Evolutionary conservation across 345 rosid genomes (phyloP), one percentile per base, ranked within the genome.

Genomic region (Linum usitatissimum): DNA sequence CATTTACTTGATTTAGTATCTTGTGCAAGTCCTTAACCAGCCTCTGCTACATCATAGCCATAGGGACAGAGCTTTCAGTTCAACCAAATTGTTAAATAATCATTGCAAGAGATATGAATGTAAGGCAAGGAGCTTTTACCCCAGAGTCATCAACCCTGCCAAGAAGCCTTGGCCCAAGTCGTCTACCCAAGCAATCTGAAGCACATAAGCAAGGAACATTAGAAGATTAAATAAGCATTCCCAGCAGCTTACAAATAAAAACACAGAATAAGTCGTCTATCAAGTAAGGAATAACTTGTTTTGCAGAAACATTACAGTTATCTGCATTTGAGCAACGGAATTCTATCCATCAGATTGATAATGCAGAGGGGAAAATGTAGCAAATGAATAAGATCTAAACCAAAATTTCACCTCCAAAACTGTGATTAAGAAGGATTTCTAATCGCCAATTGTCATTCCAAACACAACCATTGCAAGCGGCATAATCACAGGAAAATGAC

Each of bases 121-220:
- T 2, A 45, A 15, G 51, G 51, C 51, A 45, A 45, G 51, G 51
- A 45, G 17, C 17, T 10, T 40, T 82, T 85, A 90, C 97, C 89
- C 74, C 93, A 64, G 99, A 90, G 79, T 82, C 93, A 85, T 90
- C 97, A 72, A 70, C 85, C 72, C 89, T 81, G 55, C 93, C 87
- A 40, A 93, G 95, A 82, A 94, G 76, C 81, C 82, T 88, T 51
- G 99, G 99, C 77, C 99, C 97, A 71, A 86, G 79, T 67, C 96
- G 89, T 78, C 99, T 83, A 64, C 99, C 99, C 80, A 94, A 85
- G 83, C 99, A 94, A 86, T 88, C 99, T 94, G 81, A 66, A 64
- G 65, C 59, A 70, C 40, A 75, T 56, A 53, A 61, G 61, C 62
- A 65, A 59, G 68, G 61, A 39, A 10, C 51, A 45, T 4, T 45